Evolutionary conservation across 2,329 filamentous ascomycete genomes (phyloP).

Genomic region (Elsinoe australis): DNA sequence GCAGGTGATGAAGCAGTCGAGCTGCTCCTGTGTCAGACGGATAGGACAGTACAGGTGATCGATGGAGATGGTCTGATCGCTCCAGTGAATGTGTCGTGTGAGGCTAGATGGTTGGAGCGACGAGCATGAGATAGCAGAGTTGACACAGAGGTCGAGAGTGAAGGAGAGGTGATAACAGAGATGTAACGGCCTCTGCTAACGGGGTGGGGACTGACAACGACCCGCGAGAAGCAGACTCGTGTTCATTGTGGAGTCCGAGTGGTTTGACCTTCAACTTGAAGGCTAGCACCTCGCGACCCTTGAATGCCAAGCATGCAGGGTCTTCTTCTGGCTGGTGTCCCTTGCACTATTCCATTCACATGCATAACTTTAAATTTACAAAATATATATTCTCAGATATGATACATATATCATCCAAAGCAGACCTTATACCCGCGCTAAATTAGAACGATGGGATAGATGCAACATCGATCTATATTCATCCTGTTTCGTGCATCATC

Average conservation of each 20-base stretch:
- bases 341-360: not conserved
- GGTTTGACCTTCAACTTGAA: not conserved
- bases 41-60: not conserved
- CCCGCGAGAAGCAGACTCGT: not conserved
- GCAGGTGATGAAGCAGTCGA: slow-evolving; percentile 4
- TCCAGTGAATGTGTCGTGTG: not conserved
- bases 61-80: not conserved
- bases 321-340: not conserved
- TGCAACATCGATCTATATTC: no score
- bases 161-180: slow-evolving; percentile 4
- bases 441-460: no score
- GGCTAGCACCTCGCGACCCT: no score
- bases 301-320: not conserved
- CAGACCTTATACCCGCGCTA: no score
- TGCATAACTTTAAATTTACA: slow-evolving; percentile 1
- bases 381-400: not conserved
- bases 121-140: no score
- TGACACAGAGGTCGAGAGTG: not conserved
- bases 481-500: no score
- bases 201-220: slow-evolving; percentile 3
- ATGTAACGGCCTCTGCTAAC: not conserved
- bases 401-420: not conserved
- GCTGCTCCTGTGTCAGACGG: slow-evolving; percentile 1
- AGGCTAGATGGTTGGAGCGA: not conserved
- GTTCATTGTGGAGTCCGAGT: not conserved